phyloP scores from a whole-genome alignment of 306 rosid genomes.

The Pterocarpus santalinus region DNA sequence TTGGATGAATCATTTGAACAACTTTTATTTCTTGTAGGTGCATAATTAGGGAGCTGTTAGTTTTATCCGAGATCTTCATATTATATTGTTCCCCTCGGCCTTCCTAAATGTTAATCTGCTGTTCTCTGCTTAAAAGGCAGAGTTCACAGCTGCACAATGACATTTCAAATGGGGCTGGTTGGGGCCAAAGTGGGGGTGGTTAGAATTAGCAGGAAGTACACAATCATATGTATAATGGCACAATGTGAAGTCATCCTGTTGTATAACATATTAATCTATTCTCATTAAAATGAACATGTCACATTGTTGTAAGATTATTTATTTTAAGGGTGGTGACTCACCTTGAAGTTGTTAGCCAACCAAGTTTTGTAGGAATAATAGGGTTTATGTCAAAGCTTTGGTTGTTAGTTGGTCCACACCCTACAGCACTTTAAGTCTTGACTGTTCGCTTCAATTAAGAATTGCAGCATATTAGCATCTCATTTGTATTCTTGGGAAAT shows the following conservation, averaged over 20 bases:
- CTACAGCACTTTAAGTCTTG: not conserved
- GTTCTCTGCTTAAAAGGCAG: not conserved
- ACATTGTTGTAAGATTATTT: not conserved
- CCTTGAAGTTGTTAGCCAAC: not conserved
- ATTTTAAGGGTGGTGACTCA: not conserved
- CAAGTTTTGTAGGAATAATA: not conserved
- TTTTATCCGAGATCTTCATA: not conserved
- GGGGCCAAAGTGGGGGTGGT: no score
- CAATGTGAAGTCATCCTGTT: not conserved
- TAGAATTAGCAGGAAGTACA: not conserved
- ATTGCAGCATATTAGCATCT: not conserved
- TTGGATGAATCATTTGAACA: not conserved
- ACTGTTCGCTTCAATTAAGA: slow-evolving; percentile 17
- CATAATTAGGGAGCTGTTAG: not conserved
- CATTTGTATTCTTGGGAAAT: not conserved
- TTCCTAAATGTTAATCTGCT: not conserved
- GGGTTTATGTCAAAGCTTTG: not conserved
- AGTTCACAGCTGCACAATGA: not conserved
- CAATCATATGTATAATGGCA: not conserved
- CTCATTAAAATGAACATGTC: not conserved
- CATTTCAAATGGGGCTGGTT: no score
- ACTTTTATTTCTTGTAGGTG: not conserved
- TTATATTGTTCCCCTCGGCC: not conserved
- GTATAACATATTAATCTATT: slow-evolving; percentile 5
- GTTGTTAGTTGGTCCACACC: not conserved